Evolutionary conservation across 1,284 basidiomycete species (phyloP), one percentile per base, ranked within the genome.

Genomic region (Omphalotus olearius): DNA sequence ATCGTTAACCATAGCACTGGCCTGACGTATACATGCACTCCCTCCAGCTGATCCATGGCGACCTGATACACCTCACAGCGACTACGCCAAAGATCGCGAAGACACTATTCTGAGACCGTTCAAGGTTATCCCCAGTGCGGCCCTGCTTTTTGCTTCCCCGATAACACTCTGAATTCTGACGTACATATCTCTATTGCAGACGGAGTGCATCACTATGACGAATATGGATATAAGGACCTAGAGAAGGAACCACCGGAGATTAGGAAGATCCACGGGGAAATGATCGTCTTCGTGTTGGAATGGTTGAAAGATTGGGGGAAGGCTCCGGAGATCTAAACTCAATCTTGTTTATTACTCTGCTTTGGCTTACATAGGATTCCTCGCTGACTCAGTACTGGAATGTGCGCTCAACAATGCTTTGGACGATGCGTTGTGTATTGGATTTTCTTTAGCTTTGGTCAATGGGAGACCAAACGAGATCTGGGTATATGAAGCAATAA

Each of bases 161-260:
- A 13, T 49, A 28, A 14, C n/a, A 30, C 43, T 35, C 50, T 9
- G 16, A 38, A 17, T 30, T 48, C 11, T 37, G 42, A 42, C 14
- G 49, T 20, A 46, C n/a, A 33, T 18, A 33, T 56, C 47, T 9
- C 38, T 20, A 20, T 50, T 37, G 14, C 56, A 91, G 88, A 82
- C 53, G 92, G 79, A 16, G 90, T 95, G 2, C 93, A 97, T 64
- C 93, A 96, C 62, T 96, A 85, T 62, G 93, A 96, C 60, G 91
- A 94, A 70, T 88, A 89, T 62, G 93, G 93, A 0, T 73, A 91
- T n/a, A 62, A 62, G 9, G 72, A 91, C 56, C 71, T 81, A 33
- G 61, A 67, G 0, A 70, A 79, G 25, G 94, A 97, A 63, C 95
- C 95, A 1, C 62, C 69, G 7, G 78, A 91, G 58, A 96, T 98